Base-by-base conservation (phyloP, 495 filamentous ascomycete species). In the Neurospora intermedia region DNA sequence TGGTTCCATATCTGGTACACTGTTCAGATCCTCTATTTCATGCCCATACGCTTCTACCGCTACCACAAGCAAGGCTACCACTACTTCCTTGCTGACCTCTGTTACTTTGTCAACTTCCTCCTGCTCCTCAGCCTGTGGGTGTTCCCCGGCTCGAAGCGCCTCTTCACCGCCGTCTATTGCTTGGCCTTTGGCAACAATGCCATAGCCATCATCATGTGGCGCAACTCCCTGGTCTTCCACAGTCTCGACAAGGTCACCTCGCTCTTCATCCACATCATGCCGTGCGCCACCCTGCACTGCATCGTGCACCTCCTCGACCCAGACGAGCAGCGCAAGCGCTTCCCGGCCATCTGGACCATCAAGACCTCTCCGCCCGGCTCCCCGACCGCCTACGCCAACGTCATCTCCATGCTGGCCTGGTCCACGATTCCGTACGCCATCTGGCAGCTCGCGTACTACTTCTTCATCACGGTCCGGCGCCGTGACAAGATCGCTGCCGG, bases 201-300 rank as follows among this genome's bases (percentile, higher is more conserved):
- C 69, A 90, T 96, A 69, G 96, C 96, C 20, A 98, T 99, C 81
- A 96, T 96, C 74, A 98, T 99, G 95, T 99, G 96, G 96, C 90
- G 96, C 72, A 99, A 99, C 80, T 97, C 94, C 27, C 87, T 99
- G 82, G 96, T 99, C 45, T 98, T 99, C 83, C 96, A 99, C 82
- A 94, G 92, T 73, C 89, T 98, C 81, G 96, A 99, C 84, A 99
- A 99, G 81, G 84, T 97, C 71, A 94, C 93, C 43, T 94, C 92
- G 85, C 91, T 98, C 39, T 98, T 99, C 84, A 97, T 99, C 75
- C 96, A 99, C 82, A 97, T 99, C 76, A 98, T 98, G 94, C 96
- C 96, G 5, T 96, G 94, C 69, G 94, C 92, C 10, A 91, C 94
- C 31, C 85, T 98, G 62, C 96, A 99, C 82, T 96, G 93, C 78